Evolutionary conservation across 2,329 filamentous ascomycete species (phyloP).

Genomic region (Fusarium napiforme): DNA sequence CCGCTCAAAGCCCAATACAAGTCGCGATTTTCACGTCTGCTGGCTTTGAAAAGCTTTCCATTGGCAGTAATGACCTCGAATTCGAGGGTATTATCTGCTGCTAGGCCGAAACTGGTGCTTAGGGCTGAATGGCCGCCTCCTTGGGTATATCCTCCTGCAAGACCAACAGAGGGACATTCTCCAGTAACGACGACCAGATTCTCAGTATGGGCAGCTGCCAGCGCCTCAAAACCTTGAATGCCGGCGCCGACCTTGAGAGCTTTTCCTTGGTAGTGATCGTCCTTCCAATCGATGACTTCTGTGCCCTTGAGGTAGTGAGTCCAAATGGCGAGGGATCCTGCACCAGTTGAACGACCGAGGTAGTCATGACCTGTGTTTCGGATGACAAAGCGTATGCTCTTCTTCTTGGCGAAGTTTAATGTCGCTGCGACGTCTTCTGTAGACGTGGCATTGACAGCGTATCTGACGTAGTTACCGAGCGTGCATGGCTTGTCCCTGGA

Average conservation of each 20-base stretch:
- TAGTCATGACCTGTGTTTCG: slow-evolving; percentile 66
- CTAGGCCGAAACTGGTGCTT: slow-evolving; percentile 64
- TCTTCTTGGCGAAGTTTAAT: slow-evolving; percentile 42
- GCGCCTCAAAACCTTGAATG: slow-evolving; percentile 60
- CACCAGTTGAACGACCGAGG: slow-evolving; percentile 67
- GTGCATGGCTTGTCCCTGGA: slow-evolving; percentile 49
- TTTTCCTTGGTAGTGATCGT: slow-evolving; percentile 58
- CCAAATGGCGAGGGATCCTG: slow-evolving; percentile 53
- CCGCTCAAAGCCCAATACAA: slow-evolving; percentile 72
- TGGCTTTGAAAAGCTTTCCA: slow-evolving; percentile 61
- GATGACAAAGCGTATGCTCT: slow-evolving; percentile 61
- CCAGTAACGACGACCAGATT: slow-evolving; percentile 64
- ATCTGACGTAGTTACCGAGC: slow-evolving; percentile 57
- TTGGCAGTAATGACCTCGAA: slow-evolving; percentile 64
- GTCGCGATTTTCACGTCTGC: slow-evolving; percentile 59
- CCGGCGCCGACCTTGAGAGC: slow-evolving; percentile 67
- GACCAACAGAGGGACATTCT: slow-evolving; percentile 63
- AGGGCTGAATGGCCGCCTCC: slow-evolving; percentile 67
- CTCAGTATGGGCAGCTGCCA: slow-evolving; percentile 56
- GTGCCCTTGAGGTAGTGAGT: slow-evolving; percentile 56
- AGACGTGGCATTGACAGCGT: slow-evolving; percentile 50
- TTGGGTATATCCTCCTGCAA: slow-evolving; percentile 69
- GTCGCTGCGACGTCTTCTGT: slow-evolving; percentile 47
- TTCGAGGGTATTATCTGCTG: slow-evolving; percentile 67
- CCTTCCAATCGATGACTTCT: slow-evolving; percentile 52